Conservation (phyloP, 768 basidiomycete species). For the Solioccasus polychromus region DNA sequence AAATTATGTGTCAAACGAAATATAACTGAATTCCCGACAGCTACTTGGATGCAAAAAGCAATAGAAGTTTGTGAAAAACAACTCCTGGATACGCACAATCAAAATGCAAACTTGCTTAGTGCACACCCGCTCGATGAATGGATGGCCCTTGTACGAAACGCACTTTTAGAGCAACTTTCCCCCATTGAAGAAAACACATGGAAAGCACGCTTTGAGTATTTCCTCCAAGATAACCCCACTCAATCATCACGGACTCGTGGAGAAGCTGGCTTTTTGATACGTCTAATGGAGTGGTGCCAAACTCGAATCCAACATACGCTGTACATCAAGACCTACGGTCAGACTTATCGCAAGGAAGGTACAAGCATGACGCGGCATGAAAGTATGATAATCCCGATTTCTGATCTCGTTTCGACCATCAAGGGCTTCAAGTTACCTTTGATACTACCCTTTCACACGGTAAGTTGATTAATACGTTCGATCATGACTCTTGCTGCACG, state of each 20-base stretch:
- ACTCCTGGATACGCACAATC: constrained; percentile 30
- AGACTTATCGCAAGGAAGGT: constrained; percentile 18
- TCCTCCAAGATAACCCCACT: constrained; percentile 25
- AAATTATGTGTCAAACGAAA: constrained; percentile 7
- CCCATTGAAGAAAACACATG: constrained; percentile 29
- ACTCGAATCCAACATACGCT: constrained; percentile 41
- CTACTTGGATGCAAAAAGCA: constrained; percentile 37
- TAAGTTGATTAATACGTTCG: constrained; percentile 18
- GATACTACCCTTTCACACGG: constrained; percentile 50
- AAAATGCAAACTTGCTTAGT: constrained; percentile 30
- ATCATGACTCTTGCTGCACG: neutral
- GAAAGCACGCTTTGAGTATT: constrained; percentile 29
- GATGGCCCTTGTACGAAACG: constrained; percentile 34
- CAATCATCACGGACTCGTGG: constrained; percentile 24
- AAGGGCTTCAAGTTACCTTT: constrained; percentile 35
- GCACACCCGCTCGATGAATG: constrained; percentile 34
- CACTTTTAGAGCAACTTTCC: constrained; percentile 24
- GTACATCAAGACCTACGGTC: constrained; percentile 40
- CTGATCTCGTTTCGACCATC: constrained; percentile 21
- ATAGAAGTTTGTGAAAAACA: constrained; percentile 38
- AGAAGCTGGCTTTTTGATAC: constrained; percentile 44
- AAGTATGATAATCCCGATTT: constrained; percentile 15
- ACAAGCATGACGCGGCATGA: constrained; percentile 4
- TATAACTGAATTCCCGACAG: constrained; percentile 11
- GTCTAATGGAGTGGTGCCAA: constrained; percentile 42